Conservation (phyloP, 129 eudicot genomes). For the Lonicera japonica region DNA sequence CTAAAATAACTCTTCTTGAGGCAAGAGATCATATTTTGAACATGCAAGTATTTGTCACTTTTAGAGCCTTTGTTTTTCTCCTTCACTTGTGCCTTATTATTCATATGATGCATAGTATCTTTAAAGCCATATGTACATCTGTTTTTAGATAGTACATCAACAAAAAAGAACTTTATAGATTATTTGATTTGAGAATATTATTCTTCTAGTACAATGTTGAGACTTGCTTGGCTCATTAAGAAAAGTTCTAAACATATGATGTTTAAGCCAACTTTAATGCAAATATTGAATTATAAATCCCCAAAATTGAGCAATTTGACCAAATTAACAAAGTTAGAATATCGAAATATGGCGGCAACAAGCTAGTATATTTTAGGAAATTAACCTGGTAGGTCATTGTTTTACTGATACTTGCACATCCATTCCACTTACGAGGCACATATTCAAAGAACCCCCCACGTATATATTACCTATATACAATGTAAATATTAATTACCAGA, state of each 20-base stretch:
- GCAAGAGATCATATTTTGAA: constrained; percentile 81
- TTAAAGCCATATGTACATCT: background rate
- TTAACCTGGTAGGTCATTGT: no score
- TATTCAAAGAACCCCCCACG: background rate
- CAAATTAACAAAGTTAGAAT: no score
- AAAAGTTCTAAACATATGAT: no score
- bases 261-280: no score
- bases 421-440: background rate
- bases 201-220: no score
- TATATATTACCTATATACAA: background rate
- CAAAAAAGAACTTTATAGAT: no score
- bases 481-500: background rate
- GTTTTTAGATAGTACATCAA: background rate
- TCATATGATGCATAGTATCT: constrained; percentile 6
- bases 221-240: no score
- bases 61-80: background rate
- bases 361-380: no score
- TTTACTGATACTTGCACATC: background rate
- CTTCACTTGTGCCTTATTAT: background rate
- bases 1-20: constrained; percentile 73
- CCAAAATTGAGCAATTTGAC: no score
- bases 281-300: no score
- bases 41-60: constrained; percentile 39
- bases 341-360: no score
- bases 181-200: no score